Base-by-base conservation (phyloP, 2,329 filamentous ascomycete species). In the Phyllosticta paracitricarpa region DNA sequence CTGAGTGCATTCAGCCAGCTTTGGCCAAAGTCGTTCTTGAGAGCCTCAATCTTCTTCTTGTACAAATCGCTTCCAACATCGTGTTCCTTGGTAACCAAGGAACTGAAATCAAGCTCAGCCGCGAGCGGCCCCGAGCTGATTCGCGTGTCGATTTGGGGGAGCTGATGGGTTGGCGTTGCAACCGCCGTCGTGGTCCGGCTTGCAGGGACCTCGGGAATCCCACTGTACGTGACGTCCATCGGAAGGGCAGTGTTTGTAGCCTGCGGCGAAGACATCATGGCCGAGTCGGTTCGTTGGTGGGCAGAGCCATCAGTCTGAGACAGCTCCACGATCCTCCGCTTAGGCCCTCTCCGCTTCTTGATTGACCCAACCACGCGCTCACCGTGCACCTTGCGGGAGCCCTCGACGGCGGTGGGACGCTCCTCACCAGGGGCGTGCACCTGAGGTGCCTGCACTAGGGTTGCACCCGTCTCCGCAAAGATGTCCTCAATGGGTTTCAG, bases 1-100 rank as follows among this genome's bases (percentile, higher is more conserved):
- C 89, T 88, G 57, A 97, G 79, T 14, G 89, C 90, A 64, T 86
- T 92, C 51, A 99, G 82, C 82, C 96, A 99, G 48, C 86, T 89
- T 67, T 86, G 90, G 33, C 92, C 92, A 65, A 96, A 87, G 69
- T 93, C 90, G 69, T 88, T 88, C 64, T 91, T 87, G 59, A 97
- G 77, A 2, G 89, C 86, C 73, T 96, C 91, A 60, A 97, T 88
- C 73, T 94, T 94, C 72, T 89, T 89, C 62, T 89, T 85, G 74
- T 96, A 97, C 7, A 89, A 78, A 68, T 94, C 89, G 59, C 88
- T 88, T 62, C 84, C 83, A 53, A 84, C 77, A 63, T 85, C 84
- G 82, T 86, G 89, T 62, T 88, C 81, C 17, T 66, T 64, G 61
- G 65, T 22, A 25, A 55, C 56, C 35, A 59, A 51, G n/a, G 61